Base-by-base conservation (phyloP, 2,329 filamentous ascomycete species). In the Pseudocercospora cruenta region DNA sequence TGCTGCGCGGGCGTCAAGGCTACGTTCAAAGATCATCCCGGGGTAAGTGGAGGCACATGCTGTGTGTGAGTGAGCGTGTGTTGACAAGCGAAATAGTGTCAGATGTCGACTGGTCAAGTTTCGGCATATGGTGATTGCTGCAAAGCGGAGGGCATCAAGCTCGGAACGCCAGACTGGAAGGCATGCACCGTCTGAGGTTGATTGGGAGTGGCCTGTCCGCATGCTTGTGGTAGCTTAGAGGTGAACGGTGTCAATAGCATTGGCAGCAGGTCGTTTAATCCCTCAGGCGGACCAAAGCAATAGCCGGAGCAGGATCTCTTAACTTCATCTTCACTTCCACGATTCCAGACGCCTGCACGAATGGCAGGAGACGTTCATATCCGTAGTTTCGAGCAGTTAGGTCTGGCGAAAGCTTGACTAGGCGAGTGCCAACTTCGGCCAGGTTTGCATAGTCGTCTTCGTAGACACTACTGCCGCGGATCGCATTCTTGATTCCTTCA, bases 371-470 rank as follows among this genome's bases (percentile, higher is more conserved):
- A 16, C 33, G 26, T 10, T 22, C 43, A 54, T 69, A 75, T 1
- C 74, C 75, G 51, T 75, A 76, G 43, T 75, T 76, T 4, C 74
- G 73, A 12, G 72, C 67, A 24, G 75, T 69, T 21, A 76, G 51
- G 53, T 75, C 70, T 0, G 73, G 73, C 5, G 70, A 71, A 1
- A 75, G 58, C 53, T 68, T 73, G 39, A 58, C 64, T 7, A 76
- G 62, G 53, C 65, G 67, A 1, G 14, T 33, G 1, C 73, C 74
- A 16, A 77, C 74, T 3, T 73, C 64, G 2, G 73, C 73, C 36
- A 77, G 62, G 51, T 74, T 73, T 9, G 67, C 73, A 43, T 65
- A 76, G 28, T 73, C 65, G 7, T 71, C 71, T n/a, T 66, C 67
- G 58, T 72, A 67, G 33, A 51, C 57, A 14, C 51, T 66, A 59